Percentiles rank a stretch among this genome's conserved stretches.
Conservation (phyloP, 2,329 filamentous ascomycete genomes). For the Neofusicoccum kwambonambiense region DNA sequence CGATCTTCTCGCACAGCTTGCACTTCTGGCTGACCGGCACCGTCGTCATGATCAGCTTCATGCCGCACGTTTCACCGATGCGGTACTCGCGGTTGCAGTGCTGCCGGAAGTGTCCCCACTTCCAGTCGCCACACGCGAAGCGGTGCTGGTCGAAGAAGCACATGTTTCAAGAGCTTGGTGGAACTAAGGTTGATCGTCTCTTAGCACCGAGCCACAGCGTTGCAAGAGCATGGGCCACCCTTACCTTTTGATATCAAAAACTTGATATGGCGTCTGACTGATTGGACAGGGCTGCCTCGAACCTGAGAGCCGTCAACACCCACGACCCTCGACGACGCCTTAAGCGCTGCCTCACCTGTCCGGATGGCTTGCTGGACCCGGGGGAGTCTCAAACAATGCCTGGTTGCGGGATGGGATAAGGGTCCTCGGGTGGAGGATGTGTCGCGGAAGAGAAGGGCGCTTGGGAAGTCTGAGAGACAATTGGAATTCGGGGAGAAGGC, state of each 20-base stretch:
- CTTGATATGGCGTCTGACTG: conserved; percentile 16
- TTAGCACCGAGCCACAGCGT: conserved; percentile 2
- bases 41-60: conserved; percentile 82
- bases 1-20: conserved; percentile 84
- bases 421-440: not conserved
- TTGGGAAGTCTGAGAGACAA: conserved; percentile 7
- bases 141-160: conserved; percentile 93
- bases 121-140: conserved; percentile 86
- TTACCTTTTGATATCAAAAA: conserved; percentile 17
- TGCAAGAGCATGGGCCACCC: conserved; percentile 18
- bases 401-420: not conserved
- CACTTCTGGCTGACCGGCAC: conserved; percentile 65
- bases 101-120: conserved; percentile 89
- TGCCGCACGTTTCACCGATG: conserved; percentile 92
- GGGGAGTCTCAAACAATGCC: not conserved
- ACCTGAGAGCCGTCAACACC: conserved; percentile 5
- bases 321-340: conserved; percentile 1
- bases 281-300: conserved; percentile 17
- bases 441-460: conserved; percentile 14
- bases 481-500: conserved; percentile 9
- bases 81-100: conserved; percentile 95
- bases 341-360: conserved; percentile 9
- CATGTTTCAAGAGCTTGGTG: conserved; percentile 54
- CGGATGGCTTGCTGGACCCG: conserved; percentile 3
- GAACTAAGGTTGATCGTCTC: conserved; percentile 7